Base-by-base conservation (phyloP, 129 eudicot species). In the Lonicera japonica region DNA sequence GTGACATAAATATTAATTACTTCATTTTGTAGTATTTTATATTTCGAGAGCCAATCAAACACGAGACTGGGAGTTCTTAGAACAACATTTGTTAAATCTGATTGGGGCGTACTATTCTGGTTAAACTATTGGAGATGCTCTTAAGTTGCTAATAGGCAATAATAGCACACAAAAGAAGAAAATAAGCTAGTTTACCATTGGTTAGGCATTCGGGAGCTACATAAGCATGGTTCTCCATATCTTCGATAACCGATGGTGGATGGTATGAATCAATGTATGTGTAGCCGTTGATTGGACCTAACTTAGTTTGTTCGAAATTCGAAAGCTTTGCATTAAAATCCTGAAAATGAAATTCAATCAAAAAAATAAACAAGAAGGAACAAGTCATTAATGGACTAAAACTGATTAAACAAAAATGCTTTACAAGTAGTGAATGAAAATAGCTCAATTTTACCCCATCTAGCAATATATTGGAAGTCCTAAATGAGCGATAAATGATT, bases 131-230 rank as follows among this genome's bases (percentile, higher is more conserved):
- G 6, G 5, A 38, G 15, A 8, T 46, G 16, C 52, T 7, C 2
- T 46, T 16, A 6, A 46, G 15, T 46, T 46, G 52, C 52, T 46
- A 13, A 7, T 16, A 46, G 16, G 52, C 15, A n/a, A n/a, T n/a
- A 59, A 21, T 15, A 21, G 34, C 57, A 53, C 8, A 5, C 5
- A 38, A 38, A 38, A 38, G 10, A 38, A 38, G 43, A 18, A 13
- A 19, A 21, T 15, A 52, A 4, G 70, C 7, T 23, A 58, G 64
- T 61, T 19, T 57, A 74, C 79, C 79, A 1, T 65, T 74, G 23
- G 67, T 64, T 8, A 77, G 19, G 46, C 73, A 77, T 65, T 77
- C 86, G 9, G 86, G 86, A 47, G 73, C 83, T 36, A 36, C 65
- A 61, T 69, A 81, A 1, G 83, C 83, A 16, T 50, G 55, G 2